A percentile compares a stretch with the other conserved stretches of the same genome.
Conservation (phyloP, 2,329 filamentous ascomycete genomes). For the Botrytis fabae region DNA sequence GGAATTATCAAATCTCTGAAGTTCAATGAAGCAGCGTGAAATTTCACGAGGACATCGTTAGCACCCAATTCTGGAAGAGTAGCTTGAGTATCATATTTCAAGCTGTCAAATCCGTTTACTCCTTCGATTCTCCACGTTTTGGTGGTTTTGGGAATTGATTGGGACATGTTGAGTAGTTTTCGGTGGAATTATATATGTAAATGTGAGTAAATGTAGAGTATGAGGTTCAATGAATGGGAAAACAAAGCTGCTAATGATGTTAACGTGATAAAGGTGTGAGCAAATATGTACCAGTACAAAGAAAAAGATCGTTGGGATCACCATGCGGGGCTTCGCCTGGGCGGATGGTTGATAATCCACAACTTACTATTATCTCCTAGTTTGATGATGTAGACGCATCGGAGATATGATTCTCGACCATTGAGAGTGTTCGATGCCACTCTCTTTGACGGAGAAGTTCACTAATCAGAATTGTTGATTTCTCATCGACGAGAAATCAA, state of each 20-base stretch:
- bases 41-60: conserved; percentile 56
- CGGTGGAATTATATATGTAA: background rate
- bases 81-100: conserved; percentile 46
- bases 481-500: background rate
- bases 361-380: conserved; percentile 13
- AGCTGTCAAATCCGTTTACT: conserved; percentile 49
- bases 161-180: background rate
- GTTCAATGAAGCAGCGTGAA: conserved; percentile 45
- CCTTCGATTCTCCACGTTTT: conserved; percentile 52
- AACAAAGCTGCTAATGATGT: background rate
- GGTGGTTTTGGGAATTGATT: conserved; percentile 38
- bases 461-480: background rate
- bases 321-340: background rate
- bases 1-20: conserved; percentile 44
- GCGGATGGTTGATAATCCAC: background rate
- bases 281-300: background rate
- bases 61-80: conserved; percentile 47
- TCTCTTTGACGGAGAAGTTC: background rate
- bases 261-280: background rate
- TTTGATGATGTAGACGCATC: background rate
- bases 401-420: conserved; percentile 5
- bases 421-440: background rate
- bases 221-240: background rate
- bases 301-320: background rate
- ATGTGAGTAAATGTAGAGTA: background rate